These are phyloP conservation scores for Microcyclosporella mali DNA, from an alignment of 2,329 filamentous ascomycete species.

Conservation along the genomic window DNA sequence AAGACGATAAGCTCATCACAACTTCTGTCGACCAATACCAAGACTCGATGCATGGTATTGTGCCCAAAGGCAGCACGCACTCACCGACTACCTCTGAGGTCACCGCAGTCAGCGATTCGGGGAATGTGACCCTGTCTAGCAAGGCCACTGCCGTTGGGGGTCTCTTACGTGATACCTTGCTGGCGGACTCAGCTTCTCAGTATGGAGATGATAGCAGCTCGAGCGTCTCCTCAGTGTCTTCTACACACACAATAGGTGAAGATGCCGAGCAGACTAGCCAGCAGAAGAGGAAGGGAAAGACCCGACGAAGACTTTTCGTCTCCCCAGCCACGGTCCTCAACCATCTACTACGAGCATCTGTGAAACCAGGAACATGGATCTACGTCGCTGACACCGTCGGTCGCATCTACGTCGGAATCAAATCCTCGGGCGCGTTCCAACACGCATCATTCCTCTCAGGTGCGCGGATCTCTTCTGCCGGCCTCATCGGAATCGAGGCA, in stretches of 20 bases:
- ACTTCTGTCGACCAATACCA: slow-evolving; percentile 66
- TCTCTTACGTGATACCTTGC: slow-evolving; percentile 8
- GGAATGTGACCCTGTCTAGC: slow-evolving; percentile 8
- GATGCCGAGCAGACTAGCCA: slow-evolving; percentile 32
- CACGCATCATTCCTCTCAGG: slow-evolving; percentile 88
- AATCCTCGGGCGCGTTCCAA: slow-evolving; percentile 77
- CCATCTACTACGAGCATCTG: slow-evolving; percentile 67
- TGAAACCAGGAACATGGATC: slow-evolving; percentile 85
- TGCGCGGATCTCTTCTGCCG: slow-evolving; percentile 71
- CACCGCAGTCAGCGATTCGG: slow-evolving; percentile 8
- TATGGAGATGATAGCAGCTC: neutral
- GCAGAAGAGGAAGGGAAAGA: slow-evolving; percentile 2
- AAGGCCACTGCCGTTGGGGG: slow-evolving; percentile 16
- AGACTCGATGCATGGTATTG: slow-evolving; percentile 64
- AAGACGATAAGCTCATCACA: slow-evolving; percentile 70
- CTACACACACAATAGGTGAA: too few relatives aligned
- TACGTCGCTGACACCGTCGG: slow-evolving; percentile 83
- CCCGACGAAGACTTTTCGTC: slow-evolving; percentile 54
- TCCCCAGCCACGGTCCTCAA: slow-evolving; percentile 70
- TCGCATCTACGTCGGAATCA: slow-evolving; percentile 81
- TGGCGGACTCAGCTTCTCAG: slow-evolving; percentile 2
- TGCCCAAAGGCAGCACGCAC: slow-evolving; percentile 36
- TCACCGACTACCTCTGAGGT: slow-evolving; percentile 31
- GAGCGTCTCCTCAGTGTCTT: slow-evolving; percentile 3
- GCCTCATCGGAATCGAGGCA: slow-evolving; percentile 74